Evolutionary conservation across 257 asterid genomes (phyloP).

Genomic region (Solanum tarapatanum): DNA sequence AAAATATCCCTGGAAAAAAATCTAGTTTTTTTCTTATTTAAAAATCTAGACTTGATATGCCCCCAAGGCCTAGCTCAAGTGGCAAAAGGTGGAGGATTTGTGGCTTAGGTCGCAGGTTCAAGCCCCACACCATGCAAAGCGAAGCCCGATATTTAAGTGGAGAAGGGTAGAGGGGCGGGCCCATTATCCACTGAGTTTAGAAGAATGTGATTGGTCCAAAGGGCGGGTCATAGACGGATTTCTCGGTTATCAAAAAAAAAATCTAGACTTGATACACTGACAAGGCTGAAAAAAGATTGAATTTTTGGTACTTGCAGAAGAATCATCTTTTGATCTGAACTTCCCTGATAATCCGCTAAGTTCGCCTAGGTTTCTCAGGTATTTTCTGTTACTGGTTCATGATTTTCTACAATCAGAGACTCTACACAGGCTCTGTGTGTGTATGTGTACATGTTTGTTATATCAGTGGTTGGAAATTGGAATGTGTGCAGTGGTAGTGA

Average conservation of each 20-base stretch:
- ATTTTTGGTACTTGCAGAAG: constrained; percentile 26
- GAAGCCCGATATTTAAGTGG: too few species aligned
- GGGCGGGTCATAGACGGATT: too few species aligned
- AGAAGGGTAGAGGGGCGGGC: too few species aligned
- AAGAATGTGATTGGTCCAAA: too few species aligned
- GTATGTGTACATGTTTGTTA: background rate
- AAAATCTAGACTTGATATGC: background rate
- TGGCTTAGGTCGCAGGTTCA: too few species aligned
- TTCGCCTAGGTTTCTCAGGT: constrained; percentile 22
- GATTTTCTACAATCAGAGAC: background rate
- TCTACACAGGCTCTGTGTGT: background rate
- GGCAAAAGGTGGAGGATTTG: too few species aligned
- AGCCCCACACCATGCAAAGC: too few species aligned
- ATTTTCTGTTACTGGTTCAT: background rate
- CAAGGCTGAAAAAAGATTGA: background rate
- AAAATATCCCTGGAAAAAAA: constrained; percentile 4
- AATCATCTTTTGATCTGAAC: constrained; percentile 11
- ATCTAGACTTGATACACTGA: background rate
- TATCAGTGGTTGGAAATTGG: background rate
- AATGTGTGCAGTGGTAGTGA: constrained; percentile 12
- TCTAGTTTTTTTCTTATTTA: background rate
- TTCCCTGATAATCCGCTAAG: constrained; percentile 5
- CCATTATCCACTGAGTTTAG: too few species aligned
- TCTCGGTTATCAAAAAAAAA: too few species aligned
- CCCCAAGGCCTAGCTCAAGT: too few species aligned